A percentile compares a stretch with the other conserved stretches of the same genome.
Conservation (phyloP, 208 protist genomes). For the Leptomonas seymouri region DNA sequence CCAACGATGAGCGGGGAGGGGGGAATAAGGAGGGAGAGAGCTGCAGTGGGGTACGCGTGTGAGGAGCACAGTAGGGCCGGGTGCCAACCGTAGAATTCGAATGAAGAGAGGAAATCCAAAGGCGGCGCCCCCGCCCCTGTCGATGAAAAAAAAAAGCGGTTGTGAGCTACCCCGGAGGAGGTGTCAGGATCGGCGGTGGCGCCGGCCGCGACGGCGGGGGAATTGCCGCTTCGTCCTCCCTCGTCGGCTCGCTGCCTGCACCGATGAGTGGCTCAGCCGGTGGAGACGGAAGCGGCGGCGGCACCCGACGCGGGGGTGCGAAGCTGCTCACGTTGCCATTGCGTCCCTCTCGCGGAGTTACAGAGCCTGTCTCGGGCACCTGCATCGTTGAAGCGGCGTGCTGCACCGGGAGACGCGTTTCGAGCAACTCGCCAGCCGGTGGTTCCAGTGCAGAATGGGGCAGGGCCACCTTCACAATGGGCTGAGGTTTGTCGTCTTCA, state of each 20-base stretch:
- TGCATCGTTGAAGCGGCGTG: slow-evolving; percentile 20
- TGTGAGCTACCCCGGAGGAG: slow-evolving; percentile 22
- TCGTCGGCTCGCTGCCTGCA: neutral
- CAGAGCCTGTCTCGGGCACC: slow-evolving; percentile 4
- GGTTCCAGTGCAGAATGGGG: slow-evolving; percentile 1
- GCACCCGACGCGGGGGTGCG: slow-evolving; percentile 22
- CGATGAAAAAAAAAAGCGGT: too few species aligned
- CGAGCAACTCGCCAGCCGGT: neutral
- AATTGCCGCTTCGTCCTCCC: neutral
- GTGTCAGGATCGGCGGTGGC: slow-evolving; percentile 38
- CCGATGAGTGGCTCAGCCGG: neutral
- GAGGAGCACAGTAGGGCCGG: too few species aligned
- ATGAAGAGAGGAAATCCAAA: too few species aligned
- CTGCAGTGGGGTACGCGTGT: too few species aligned
- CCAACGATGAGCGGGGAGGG: too few species aligned
- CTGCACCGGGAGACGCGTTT: neutral
- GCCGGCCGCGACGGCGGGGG: slow-evolving; percentile 29
- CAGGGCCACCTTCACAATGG: neutral
- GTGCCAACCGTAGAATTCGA: too few species aligned
- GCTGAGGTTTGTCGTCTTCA: slow-evolving; percentile 11
- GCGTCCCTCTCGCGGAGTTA: neutral
- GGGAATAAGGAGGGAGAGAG: neutral
- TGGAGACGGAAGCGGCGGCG: slow-evolving; percentile 27
- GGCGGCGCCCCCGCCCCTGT: too few species aligned
- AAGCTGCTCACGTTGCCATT: neutral